phyloP scores from a whole-genome alignment of 164 flowering plant genomes.

The Piper betle region DNA sequence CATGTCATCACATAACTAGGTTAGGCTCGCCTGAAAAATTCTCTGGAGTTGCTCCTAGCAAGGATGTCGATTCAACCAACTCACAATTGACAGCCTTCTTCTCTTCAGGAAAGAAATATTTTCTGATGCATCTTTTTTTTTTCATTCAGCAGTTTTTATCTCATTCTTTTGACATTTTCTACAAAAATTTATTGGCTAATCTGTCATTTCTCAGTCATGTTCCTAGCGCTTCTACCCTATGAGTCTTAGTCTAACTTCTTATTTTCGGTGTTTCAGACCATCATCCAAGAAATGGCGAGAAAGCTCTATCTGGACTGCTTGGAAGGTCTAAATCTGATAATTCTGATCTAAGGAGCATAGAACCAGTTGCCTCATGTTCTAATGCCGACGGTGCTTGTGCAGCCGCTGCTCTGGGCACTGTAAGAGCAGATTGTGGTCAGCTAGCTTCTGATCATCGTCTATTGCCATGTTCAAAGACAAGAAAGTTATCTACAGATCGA shows the following conservation, averaged over 20 bases:
- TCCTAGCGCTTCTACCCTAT: not conserved
- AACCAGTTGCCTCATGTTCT: conserved; percentile 26
- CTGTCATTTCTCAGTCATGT: no score
- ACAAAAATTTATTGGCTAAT: no score
- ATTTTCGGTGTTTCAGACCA: conserved; percentile 15
- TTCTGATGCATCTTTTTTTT: not conserved
- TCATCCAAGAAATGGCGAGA: conserved; percentile 18
- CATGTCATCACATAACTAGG: conserved; percentile 19
- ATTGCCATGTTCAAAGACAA: conserved; percentile 60
- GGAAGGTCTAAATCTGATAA: conserved; percentile 20
- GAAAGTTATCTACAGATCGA: conserved; percentile 66
- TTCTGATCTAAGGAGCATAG: conserved; percentile 16
- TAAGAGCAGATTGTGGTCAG: conserved; percentile 52
- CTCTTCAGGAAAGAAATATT: conserved; percentile 8
- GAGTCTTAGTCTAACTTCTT: not conserved
- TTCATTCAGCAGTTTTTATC: no score
- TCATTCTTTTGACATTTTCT: no score
- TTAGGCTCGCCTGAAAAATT: conserved; percentile 29
- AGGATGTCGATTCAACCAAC: conserved; percentile 31
- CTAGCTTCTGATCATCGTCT: conserved; percentile 33
- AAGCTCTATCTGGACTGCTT: conserved; percentile 21
- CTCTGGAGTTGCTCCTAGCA: conserved; percentile 26
- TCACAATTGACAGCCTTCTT: conserved; percentile 5
- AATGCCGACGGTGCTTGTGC: conserved; percentile 35
- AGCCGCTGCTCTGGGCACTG: conserved; percentile 41